Conservation (phyloP, 441 rosid species). For the Aquilaria agallochum region DNA sequence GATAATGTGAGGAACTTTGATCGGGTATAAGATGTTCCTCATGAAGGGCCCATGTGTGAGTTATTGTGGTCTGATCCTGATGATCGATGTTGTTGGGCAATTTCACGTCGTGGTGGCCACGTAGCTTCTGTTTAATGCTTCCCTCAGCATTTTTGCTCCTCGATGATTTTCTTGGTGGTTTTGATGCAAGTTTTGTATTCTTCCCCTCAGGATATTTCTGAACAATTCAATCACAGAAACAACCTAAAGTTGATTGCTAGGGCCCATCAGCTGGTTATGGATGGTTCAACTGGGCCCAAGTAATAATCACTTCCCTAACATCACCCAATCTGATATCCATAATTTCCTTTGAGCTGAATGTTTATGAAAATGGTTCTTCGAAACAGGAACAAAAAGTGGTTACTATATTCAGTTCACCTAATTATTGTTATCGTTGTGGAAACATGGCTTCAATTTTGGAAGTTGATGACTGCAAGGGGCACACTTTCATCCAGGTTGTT, state of each 20-base stretch:
- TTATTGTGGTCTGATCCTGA: conserved; percentile 79
- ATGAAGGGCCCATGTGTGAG: conserved; percentile 81
- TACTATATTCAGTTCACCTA: conserved; percentile 69
- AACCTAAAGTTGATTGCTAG: conserved; percentile 62
- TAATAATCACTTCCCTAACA: conserved; percentile 17
- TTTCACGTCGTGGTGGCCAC: conserved; percentile 80
- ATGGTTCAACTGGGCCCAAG: conserved; percentile 85
- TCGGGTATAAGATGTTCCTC: conserved; percentile 75
- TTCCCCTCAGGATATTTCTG: conserved; percentile 62
- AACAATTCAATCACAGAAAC: conserved; percentile 70
- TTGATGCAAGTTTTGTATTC: conserved; percentile 6
- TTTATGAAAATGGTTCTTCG: conserved; percentile 10
- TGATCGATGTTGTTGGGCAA: conserved; percentile 76
- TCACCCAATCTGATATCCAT: conserved; percentile 14
- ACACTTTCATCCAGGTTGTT: conserved; percentile 59
- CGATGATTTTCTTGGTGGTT: conserved; percentile 4
- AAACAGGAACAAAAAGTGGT: conserved; percentile 77
- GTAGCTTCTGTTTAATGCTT: conserved; percentile 19
- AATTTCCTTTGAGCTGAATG: not conserved
- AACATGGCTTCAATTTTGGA: conserved; percentile 79
- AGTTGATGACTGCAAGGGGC: conserved; percentile 66
- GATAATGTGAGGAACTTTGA: conserved; percentile 74
- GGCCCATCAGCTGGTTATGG: conserved; percentile 89
- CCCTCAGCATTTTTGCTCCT: not conserved
- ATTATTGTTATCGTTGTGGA: conserved; percentile 72